phyloP scores from a whole-genome alignment of 495 filamentous ascomycete genomes.

The Glutinoglossum americanum region DNA sequence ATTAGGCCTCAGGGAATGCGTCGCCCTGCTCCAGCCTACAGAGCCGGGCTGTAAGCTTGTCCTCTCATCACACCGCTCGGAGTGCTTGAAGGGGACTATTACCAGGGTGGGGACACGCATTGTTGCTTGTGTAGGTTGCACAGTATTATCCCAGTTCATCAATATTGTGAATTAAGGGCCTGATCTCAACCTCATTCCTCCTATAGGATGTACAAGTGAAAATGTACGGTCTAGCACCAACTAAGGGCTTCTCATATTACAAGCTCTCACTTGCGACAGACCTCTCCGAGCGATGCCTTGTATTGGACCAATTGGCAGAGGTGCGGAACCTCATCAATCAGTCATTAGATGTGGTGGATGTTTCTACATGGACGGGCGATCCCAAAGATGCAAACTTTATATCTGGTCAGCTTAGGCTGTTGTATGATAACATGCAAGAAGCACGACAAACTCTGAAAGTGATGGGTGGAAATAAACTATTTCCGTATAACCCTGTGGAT shows the following conservation, averaged over 20 bases:
- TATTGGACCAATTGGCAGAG: constrained; percentile 44
- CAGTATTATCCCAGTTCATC: not conserved
- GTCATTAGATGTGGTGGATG: constrained; percentile 55
- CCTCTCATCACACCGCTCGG: constrained; percentile 66
- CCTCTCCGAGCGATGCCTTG: constrained; percentile 27
- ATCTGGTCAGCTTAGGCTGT: constrained; percentile 52
- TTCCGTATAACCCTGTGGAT: constrained; percentile 33
- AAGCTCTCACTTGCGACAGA: constrained; percentile 32
- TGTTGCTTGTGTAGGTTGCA: constrained; percentile 44
- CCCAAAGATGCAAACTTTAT: constrained; percentile 42
- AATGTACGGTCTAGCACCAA: constrained; percentile 2
- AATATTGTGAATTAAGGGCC: not conserved
- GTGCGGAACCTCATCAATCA: constrained; percentile 55
- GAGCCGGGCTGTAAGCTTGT: constrained; percentile 74
- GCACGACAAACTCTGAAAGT: constrained; percentile 38
- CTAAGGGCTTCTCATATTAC: constrained; percentile 1
- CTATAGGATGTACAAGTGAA: constrained; percentile 4
- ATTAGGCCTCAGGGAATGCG: constrained; percentile 74
- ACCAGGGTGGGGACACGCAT: constrained; percentile 60
- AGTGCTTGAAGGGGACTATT: constrained; percentile 77
- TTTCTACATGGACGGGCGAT: constrained; percentile 46
- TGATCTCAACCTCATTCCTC: not conserved
- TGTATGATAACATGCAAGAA: constrained; percentile 55
- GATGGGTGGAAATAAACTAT: constrained; percentile 28
- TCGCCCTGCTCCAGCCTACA: constrained; percentile 55